Evolutionary conservation across 352 stramenopile genomes (phyloP), one percentile per base, ranked within the genome.

Genomic region (Globisporangium parvum): DNA sequence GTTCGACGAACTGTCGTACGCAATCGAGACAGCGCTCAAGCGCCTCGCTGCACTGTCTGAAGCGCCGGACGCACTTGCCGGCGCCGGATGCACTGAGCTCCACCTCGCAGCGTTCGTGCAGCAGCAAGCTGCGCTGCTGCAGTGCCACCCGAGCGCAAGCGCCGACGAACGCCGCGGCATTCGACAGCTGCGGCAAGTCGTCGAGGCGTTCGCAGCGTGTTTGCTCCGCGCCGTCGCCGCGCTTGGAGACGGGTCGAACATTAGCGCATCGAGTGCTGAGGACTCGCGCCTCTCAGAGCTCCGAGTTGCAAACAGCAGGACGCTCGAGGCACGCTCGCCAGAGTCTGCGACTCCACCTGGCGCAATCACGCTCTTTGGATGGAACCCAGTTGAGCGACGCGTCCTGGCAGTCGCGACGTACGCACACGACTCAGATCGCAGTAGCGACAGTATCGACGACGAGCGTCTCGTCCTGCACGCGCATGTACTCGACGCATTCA

Each of bases 61-160:
- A 48, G 47, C 61, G 3, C 63, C 73, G 0, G 47, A 80, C 8
- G 67, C 64, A 2, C 33, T 88, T n/a, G 71, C 71, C 39, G 77
- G 75, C 3, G 75, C 62, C 23, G 75, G 77, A 1, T 86, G 73
- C 28, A 53, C 62, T 3, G 77, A 88, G 53, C 70, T 84, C 15
- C 71, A 82, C 42, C 52, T 88, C 14, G 66, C 73, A 10, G 41
- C 53, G 6, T 67, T 65, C 55, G 28, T 88, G n/a, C 64, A 65
- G 12, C 42, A 60, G 33, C 65, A 79, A 9, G 53, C 59, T 3
- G 50, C 73, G 33, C 44, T 79, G 20, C 57, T 70, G 33, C 41
- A 44, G 23, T 12, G 20, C 2, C 42, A 26, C 31, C 42, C 37
- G 18, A 1, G n/a, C 9, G 28, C 33, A 42, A 24, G 20, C 12